These are phyloP conservation scores for Kluyveromyces aestuarii DNA, from an alignment of 805 yeast species.

Conservation along the genomic window DNA sequence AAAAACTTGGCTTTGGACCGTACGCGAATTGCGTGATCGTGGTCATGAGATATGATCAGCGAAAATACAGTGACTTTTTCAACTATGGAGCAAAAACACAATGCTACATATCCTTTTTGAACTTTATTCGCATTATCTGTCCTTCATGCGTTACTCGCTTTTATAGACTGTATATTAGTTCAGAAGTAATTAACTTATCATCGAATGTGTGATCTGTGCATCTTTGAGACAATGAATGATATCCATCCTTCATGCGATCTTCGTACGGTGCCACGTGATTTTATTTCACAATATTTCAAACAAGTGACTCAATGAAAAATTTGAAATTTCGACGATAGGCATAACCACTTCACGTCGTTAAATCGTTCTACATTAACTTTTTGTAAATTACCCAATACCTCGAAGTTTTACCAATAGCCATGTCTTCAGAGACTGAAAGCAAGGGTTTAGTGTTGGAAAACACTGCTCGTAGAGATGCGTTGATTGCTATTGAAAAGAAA, in stretches of 20 bases:
- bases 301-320: not conserved
- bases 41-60: slow-evolving; percentile 29
- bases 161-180: not conserved
- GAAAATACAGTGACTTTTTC: too few species aligned
- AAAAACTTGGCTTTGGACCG: slow-evolving; percentile 74
- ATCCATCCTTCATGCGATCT: too few species aligned
- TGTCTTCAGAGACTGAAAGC: slow-evolving; percentile 21
- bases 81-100: too few species aligned
- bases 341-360: not conserved
- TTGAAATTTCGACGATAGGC: not conserved
- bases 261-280: not conserved
- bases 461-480: slow-evolving; percentile 91
- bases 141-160: not conserved
- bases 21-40: slow-evolving; percentile 46
- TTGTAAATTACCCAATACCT: not conserved
- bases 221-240: too few species aligned
- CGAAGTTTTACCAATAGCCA: slow-evolving; percentile 1
- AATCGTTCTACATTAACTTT: not conserved
- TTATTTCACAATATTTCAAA: too few species aligned
- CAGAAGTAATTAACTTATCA: not conserved
- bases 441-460: slow-evolving; percentile 35
- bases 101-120: too few species aligned
- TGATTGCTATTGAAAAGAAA: slow-evolving; percentile 79
- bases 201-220: too few species aligned
- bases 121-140: too few species aligned